These are phyloP conservation scores for Barnettozyma pratensis DNA, from an alignment of 805 yeast species.

Conservation along the genomic window DNA sequence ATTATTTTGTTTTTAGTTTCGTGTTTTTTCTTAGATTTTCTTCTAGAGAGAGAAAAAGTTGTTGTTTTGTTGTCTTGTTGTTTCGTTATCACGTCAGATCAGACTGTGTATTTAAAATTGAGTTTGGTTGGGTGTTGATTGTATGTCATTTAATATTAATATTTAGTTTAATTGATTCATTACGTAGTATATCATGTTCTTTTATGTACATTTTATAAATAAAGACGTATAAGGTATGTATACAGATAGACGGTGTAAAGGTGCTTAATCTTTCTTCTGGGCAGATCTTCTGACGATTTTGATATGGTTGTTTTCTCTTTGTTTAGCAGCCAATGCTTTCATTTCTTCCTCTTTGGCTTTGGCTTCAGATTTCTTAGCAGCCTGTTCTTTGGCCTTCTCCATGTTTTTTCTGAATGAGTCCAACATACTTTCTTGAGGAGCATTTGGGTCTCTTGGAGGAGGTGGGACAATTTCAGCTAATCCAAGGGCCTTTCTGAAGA, in stretches of 20 bases:
- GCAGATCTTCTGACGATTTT: conserved; percentile 22
- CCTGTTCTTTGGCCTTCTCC: conserved; percentile 34
- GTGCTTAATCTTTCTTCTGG: conserved; percentile 8
- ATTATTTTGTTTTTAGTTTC: too few relatives aligned
- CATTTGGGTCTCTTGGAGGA: conserved; percentile 30
- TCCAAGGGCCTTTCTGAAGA: conserved; percentile 51
- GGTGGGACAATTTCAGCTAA: conserved; percentile 61
- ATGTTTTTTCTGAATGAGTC: conserved; percentile 35
- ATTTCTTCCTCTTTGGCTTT: conserved; percentile 30
- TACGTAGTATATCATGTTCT: neutral
- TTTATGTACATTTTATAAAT: neutral
- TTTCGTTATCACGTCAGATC: too few relatives aligned
- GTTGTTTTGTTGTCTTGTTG: too few relatives aligned
- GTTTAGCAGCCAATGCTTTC: conserved; percentile 27
- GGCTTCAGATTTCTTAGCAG: conserved; percentile 32
- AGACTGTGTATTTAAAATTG: too few relatives aligned
- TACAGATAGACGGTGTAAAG: neutral
- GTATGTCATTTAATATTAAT: too few relatives aligned
- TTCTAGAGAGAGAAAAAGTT: too few relatives aligned
- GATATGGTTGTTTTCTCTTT: conserved; percentile 24
- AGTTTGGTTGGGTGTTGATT: too few relatives aligned
- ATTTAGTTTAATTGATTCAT: too few relatives aligned
- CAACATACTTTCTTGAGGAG: conserved; percentile 31
- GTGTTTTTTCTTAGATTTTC: too few relatives aligned
- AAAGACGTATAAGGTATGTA: neutral